These are phyloP conservation scores for Aureobasidium sp. DNA, from an alignment of 2,329 filamentous ascomycete genomes.

Conservation along the genomic window DNA sequence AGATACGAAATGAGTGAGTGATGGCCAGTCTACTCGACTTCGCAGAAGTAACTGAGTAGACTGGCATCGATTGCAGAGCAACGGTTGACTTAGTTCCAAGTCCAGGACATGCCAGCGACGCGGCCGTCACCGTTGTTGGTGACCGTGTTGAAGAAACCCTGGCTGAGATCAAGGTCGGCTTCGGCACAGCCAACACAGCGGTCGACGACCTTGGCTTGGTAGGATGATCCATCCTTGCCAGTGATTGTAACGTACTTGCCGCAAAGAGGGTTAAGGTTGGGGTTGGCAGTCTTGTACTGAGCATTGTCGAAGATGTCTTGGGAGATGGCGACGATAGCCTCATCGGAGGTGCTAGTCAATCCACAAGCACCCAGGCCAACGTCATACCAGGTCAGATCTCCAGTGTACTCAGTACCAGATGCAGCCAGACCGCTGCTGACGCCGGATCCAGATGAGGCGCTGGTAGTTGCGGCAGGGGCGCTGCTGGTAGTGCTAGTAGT, in stretches of 20 bases:
- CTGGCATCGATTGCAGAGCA: not conserved
- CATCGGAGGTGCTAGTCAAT: slow-evolving; percentile 44
- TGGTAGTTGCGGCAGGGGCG: slow-evolving; percentile 15
- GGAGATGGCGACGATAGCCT: slow-evolving; percentile 63
- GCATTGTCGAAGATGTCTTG: slow-evolving; percentile 50
- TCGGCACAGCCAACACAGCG: slow-evolving; percentile 62
- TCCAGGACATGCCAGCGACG: slow-evolving; percentile 33
- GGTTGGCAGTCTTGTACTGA: slow-evolving; percentile 21
- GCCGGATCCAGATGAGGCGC: slow-evolving; percentile 14
- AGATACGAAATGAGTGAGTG: slow-evolving; percentile 11
- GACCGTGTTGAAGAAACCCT: slow-evolving; percentile 29
- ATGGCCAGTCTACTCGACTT: slow-evolving; percentile 6
- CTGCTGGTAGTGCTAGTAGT: slow-evolving; percentile 14
- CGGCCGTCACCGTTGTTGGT: slow-evolving; percentile 29
- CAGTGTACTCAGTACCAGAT: slow-evolving; percentile 35
- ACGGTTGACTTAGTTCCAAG: slow-evolving; percentile 24
- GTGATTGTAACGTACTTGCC: slow-evolving; percentile 58
- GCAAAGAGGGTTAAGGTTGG: slow-evolving; percentile 64
- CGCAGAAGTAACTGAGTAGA: slow-evolving; percentile 2
- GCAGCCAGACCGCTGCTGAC: slow-evolving; percentile 20
- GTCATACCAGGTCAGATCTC: slow-evolving; percentile 67
- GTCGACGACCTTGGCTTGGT: slow-evolving; percentile 56
- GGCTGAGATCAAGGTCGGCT: slow-evolving; percentile 51
- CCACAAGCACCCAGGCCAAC: slow-evolving; percentile 64
- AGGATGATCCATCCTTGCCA: slow-evolving; percentile 46